Evolutionary conservation across 192 early-diverging fungal species (phyloP), one percentile per base, ranked within the genome.

Genomic region (Backusella circina): DNA sequence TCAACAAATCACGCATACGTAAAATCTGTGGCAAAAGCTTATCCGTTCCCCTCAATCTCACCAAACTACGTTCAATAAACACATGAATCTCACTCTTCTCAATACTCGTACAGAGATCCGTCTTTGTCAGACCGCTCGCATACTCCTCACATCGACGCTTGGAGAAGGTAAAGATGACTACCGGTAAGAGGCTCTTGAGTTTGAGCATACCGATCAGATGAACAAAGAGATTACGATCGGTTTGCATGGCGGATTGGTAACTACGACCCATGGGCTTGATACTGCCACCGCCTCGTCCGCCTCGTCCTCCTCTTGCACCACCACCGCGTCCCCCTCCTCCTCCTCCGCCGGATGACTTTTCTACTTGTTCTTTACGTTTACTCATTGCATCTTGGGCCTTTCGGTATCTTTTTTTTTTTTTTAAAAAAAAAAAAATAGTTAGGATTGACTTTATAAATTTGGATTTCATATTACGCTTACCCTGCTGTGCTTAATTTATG

Each of bases 141-240:
- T 94, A 96, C 78, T 98, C 95, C 73, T 99, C 95, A 77, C 98
- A 99, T 67, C 93, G 95, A 73, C 90, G 90, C 72, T 96, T 98
- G n/a, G 94, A 96, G 67, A 99, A 99, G 15, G 93, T 92, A 72
- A 99, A 99, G 7, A 96, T 85, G 18, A 98, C 95, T 1, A 91
- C 94, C 2, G 98, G 98, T 13, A 99, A 84, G 26, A 97, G 85
- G 5, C 84, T 75, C 74, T 90, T 88, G 73, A 91, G 92, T 54
- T 93, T 91, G 51, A 99, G 83, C 15, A 90, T 81, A 12, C 85
- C 84, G 57, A 95, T 86, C 79, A 98, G 75, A 74, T 95, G 91
- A n/a, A 90, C 89, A 85, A 92, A 98, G 79, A 94, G 77, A 57
- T 90, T 96, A 38, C 88, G 86, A 73, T 95, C 95, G 66, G 80